Percentiles rank a stretch among this genome's conserved stretches.
Conservation (phyloP, 441 rosid genomes). For the Mallotus japonicus region DNA sequence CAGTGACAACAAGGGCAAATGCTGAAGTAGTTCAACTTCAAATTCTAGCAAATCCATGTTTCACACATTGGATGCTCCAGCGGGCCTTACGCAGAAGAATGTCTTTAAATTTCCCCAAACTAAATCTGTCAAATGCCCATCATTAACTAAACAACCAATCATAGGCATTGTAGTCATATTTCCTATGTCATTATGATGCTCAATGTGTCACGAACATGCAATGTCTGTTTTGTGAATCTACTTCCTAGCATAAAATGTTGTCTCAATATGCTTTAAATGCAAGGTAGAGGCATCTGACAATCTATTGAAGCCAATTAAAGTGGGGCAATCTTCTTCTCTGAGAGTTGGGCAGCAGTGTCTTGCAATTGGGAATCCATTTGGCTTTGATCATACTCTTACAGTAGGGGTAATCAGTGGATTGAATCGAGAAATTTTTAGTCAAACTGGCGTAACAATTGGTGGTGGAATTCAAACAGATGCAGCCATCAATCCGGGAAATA, state of each 20-base stretch:
- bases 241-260: conserved; percentile 2
- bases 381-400: conserved; percentile 95
- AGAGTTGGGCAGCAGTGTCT: conserved; percentile 95
- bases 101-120: neutral
- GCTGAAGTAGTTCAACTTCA: neutral
- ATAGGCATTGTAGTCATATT: neutral
- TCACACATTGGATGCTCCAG: neutral
- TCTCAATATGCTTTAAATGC: conserved; percentile 23
- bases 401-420: conserved; percentile 92
- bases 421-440: conserved; percentile 86
- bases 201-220: neutral
- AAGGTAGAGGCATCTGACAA: conserved; percentile 85
- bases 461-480: conserved; percentile 99
- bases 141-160: neutral
- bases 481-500: conserved; percentile 96
- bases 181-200: neutral
- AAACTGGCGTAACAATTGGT: conserved; percentile 86
- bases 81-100: too few species aligned
- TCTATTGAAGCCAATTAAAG: conserved; percentile 70
- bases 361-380: conserved; percentile 97
- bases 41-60: neutral
- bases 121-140: neutral
- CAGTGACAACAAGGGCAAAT: neutral
- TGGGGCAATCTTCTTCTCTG: conserved; percentile 72
- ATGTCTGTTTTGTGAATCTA: neutral